Conservation (phyloP, 495 filamentous ascomycete species). For the Corynascus novoguineensis region DNA sequence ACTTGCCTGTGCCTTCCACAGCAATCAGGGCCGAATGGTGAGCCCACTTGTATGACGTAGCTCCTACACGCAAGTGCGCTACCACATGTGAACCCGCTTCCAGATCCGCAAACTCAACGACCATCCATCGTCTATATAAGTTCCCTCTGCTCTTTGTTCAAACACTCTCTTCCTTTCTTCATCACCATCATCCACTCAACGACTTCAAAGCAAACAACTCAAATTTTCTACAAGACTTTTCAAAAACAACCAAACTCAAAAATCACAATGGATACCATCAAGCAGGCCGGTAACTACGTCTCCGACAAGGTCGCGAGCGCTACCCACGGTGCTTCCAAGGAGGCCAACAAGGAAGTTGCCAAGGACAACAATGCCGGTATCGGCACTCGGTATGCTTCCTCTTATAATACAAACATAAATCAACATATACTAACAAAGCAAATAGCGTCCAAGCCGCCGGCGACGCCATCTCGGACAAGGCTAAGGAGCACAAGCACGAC, state of each 20-base stretch:
- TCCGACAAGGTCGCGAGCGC: conserved; percentile 52
- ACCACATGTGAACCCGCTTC: neutral
- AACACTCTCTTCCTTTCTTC: conserved; percentile 7
- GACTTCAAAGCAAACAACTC: conserved; percentile 14
- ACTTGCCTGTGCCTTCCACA: neutral
- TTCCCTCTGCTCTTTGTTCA: conserved; percentile 11
- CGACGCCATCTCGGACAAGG: conserved; percentile 53
- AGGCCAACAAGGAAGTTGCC: conserved; percentile 61
- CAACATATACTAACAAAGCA: conserved; percentile 16
- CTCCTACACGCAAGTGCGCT: neutral
- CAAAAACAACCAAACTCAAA: conserved; percentile 30
- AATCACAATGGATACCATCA: conserved; percentile 54
- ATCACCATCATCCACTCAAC: conserved; percentile 22
- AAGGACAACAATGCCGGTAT: conserved; percentile 51
- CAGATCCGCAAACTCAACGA: neutral
- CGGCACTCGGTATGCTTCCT: conserved; percentile 44
- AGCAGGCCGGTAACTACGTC: conserved; percentile 58
- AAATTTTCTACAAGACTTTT: conserved; percentile 27
- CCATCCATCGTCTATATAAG: conserved; percentile 24
- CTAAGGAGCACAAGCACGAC: conserved; percentile 50
- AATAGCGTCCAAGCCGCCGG: conserved; percentile 48
- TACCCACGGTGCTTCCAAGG: conserved; percentile 50
- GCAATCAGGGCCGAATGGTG: neutral
- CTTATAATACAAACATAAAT: neutral
- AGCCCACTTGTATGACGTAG: neutral